A percentile compares a stretch with the other conserved stretches of the same genome.
These are phyloP conservation scores for Hansenula lynferdii DNA, from an alignment of 1,139 yeast genomes.

Conservation along the genomic window DNA sequence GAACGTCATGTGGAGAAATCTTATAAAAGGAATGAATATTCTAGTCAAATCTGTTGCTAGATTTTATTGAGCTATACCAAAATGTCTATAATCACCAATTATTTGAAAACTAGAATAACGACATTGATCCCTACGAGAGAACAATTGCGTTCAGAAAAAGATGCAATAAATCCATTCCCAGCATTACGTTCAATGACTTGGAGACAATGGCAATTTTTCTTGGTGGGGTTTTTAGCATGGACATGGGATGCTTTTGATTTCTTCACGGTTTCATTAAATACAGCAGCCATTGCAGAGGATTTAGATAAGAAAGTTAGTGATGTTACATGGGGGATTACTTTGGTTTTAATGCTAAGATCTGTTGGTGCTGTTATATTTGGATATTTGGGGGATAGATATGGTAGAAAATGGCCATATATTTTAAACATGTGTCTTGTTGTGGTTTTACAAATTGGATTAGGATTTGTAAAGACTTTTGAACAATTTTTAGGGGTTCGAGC, in stretches of 20 bases:
- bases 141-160: slow-evolving; percentile 23
- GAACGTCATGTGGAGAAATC: too few species aligned
- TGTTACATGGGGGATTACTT: slow-evolving; percentile 76
- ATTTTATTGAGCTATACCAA: too few species aligned
- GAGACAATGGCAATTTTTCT: slow-evolving; percentile 57
- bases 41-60: too few species aligned
- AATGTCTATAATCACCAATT: slow-evolving; percentile 23
- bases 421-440: slow-evolving; percentile 47
- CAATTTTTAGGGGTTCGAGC: slow-evolving; percentile 72
- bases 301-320: slow-evolving; percentile 46
- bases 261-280: slow-evolving; percentile 62
- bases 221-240: slow-evolving; percentile 67
- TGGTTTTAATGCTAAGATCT: slow-evolving; percentile 74
- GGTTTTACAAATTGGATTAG: slow-evolving; percentile 64
- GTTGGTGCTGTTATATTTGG: slow-evolving; percentile 78
- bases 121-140: slow-evolving; percentile 37
- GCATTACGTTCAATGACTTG: slow-evolving; percentile 39
- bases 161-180: slow-evolving; percentile 49
- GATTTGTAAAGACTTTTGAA: slow-evolving; percentile 58
- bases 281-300: slow-evolving; percentile 47
- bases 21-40: too few species aligned
- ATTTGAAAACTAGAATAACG: slow-evolving; percentile 36
- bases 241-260: slow-evolving; percentile 77
- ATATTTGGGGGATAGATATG: slow-evolving; percentile 58
- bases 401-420: slow-evolving; percentile 69